A percentile compares a stretch with the other conserved stretches of the same genome.
These are phyloP conservation scores for Neurospora sp. DNA, from an alignment of 495 filamentous ascomycete genomes.

Conservation along the genomic window DNA sequence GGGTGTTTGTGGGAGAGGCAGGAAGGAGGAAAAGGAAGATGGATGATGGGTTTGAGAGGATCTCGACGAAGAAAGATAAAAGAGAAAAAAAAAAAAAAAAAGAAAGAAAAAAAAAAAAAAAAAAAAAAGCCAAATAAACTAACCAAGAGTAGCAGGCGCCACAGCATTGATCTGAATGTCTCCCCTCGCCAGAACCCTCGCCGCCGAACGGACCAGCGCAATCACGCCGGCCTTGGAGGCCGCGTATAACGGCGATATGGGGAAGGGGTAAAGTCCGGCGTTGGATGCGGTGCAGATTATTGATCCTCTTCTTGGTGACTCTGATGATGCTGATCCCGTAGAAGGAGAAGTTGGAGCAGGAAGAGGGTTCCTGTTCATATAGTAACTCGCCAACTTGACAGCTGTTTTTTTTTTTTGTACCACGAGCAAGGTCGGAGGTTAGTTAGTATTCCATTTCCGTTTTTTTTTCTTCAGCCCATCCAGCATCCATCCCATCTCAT, in stretches of 20 bases:
- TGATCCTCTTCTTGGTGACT: conserved; percentile 22
- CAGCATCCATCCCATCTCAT: too few relatives aligned
- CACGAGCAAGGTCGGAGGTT: too few relatives aligned
- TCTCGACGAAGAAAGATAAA: not conserved
- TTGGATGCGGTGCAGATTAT: conserved; percentile 50
- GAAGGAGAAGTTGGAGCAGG: conserved; percentile 4
- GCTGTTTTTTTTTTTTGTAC: conserved; percentile 11
- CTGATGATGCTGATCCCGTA: too few relatives aligned
- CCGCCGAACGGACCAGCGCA: conserved; percentile 41
- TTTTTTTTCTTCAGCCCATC: too few relatives aligned
- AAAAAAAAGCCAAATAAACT: not conserved
- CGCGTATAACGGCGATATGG: conserved; percentile 45
- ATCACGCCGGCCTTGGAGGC: conserved; percentile 42
- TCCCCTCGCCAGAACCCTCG: conserved; percentile 24
- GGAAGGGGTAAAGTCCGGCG: conserved; percentile 46
- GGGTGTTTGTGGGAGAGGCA: not conserved
- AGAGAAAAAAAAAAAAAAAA: not conserved
- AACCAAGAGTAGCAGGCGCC: conserved; percentile 40
- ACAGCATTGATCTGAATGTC: conserved; percentile 45
- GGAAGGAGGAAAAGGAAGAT: not conserved
- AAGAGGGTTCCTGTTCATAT: conserved; percentile 38
- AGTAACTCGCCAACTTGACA: conserved; percentile 41
- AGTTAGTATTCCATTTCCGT: too few relatives aligned
- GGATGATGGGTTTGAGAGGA: too few relatives aligned
- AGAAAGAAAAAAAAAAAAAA: not conserved